Conservation (phyloP, 163 green algal species). For the Chloromonas sp. region DNA sequence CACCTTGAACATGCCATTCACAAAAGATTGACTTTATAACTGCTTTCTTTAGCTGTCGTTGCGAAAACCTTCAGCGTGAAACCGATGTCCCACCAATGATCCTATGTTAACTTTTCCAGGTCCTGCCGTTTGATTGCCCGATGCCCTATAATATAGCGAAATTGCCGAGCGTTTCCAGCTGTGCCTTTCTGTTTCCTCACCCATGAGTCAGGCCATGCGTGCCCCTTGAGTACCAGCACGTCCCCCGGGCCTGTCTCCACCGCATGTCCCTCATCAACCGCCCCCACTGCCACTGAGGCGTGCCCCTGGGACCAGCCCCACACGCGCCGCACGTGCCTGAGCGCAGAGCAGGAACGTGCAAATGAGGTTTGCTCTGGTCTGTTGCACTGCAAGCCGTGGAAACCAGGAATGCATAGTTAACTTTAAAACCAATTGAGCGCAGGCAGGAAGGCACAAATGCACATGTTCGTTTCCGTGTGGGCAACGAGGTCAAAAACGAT, state of each 20-base stretch:
- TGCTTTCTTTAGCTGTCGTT: too few species aligned
- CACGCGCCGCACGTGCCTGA: constrained; percentile 15
- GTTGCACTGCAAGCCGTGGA: too few species aligned
- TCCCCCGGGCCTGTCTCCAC: constrained; percentile 11
- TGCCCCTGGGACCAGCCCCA: constrained; percentile 6
- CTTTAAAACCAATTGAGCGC: too few species aligned
- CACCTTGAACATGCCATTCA: too few species aligned
- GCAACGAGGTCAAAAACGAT: background rate
- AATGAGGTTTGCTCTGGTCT: too few species aligned
- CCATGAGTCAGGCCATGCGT: constrained; percentile 12
- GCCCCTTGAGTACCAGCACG: constrained; percentile 26
- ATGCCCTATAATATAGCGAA: background rate
- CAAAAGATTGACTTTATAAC: too few species aligned
- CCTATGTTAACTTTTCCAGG: too few species aligned
- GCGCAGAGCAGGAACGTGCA: too few species aligned
- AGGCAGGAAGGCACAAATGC: background rate
- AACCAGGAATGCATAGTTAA: too few species aligned
- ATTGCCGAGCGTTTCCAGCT: background rate
- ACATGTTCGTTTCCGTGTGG: background rate
- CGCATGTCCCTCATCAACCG: constrained; percentile 20
- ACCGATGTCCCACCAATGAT: too few species aligned
- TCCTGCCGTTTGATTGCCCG: too few species aligned
- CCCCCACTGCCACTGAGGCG: constrained; percentile 7
- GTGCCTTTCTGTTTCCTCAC: background rate
- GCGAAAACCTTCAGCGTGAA: too few species aligned